Conservation (phyloP, 1,284 basidiomycete genomes). For the Apiotrichum sp. region DNA sequence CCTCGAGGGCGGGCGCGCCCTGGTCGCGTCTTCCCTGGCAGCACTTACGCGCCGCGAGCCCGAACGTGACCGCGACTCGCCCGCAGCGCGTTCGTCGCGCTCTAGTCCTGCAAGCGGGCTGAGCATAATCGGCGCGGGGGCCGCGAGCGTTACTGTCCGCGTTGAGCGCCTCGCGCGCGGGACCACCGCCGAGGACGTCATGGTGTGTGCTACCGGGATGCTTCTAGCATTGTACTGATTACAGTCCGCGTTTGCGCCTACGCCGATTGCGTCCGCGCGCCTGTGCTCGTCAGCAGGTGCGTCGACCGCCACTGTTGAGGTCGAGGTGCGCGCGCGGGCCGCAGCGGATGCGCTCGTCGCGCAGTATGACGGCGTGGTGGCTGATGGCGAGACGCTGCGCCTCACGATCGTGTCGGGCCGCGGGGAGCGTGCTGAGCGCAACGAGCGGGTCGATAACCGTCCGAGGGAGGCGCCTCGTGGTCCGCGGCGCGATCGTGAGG, state of each 20-base stretch:
- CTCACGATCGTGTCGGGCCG: conserved; percentile 51
- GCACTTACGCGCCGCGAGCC: background rate
- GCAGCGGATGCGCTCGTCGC: conserved; percentile 63
- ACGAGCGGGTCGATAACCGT: too few relatives aligned
- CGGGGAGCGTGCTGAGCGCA: too few relatives aligned
- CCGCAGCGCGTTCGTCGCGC: too few relatives aligned
- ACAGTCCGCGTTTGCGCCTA: conserved; percentile 75
- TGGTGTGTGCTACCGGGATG: conserved; percentile 53
- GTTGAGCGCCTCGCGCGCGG: conserved; percentile 67
- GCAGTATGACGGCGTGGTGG: conserved; percentile 71
- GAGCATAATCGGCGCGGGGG: conserved; percentile 66
- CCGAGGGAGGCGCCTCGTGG: too few relatives aligned
- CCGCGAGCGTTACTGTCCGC: conserved; percentile 57
- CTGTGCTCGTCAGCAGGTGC: conserved; percentile 37
- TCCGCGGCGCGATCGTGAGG: too few relatives aligned
- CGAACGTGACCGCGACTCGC: background rate
- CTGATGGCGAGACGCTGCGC: conserved; percentile 67
- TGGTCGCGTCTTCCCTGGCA: background rate
- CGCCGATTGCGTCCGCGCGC: conserved; percentile 58
- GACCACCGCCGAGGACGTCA: conserved; percentile 75
- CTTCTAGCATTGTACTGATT: too few relatives aligned
- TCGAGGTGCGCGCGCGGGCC: conserved; percentile 62
- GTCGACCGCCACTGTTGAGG: conserved; percentile 57
- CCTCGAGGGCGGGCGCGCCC: background rate
- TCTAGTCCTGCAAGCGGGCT: too few relatives aligned